phyloP scores from a whole-genome alignment of 208 protist species.

The Naegleria fowleri region DNA sequence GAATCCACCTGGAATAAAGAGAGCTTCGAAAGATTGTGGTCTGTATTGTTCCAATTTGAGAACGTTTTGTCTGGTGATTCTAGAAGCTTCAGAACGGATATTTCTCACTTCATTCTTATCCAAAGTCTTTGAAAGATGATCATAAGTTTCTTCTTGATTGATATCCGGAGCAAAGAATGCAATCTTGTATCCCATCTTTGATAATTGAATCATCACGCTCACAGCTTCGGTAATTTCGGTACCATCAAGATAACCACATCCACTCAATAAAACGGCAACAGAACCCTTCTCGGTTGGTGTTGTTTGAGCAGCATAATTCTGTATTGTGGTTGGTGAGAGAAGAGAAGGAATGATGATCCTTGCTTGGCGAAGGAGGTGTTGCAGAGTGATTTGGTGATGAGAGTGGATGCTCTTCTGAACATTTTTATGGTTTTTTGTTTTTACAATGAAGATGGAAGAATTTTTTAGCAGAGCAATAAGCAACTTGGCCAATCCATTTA shows the following conservation, averaged over 20 bases:
- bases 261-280: not conserved
- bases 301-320: not conserved
- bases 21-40: slow-evolving; percentile 22
- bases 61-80: slow-evolving; percentile 28
- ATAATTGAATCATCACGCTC: not conserved
- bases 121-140: slow-evolving; percentile 28
- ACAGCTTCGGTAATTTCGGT: slow-evolving; percentile 24
- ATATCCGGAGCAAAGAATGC: not conserved
- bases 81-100: slow-evolving; percentile 5
- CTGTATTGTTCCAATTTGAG: slow-evolving; percentile 19
- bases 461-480: no score
- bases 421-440: not conserved
- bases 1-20: slow-evolving; percentile 33
- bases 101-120: slow-evolving; percentile 33
- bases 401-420: not conserved
- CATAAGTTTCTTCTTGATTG: slow-evolving; percentile 19
- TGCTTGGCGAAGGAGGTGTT: not conserved
- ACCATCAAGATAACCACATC: slow-evolving; percentile 25
- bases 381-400: not conserved
- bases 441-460: no score
- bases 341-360: not conserved
- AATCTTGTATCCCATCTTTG: slow-evolving; percentile 15
- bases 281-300: not conserved
- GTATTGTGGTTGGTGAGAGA: not conserved
- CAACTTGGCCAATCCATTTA: no score